Base-by-base conservation (phyloP, 768 basidiomycete genomes). In the Kwoniella dendrophila region DNA sequence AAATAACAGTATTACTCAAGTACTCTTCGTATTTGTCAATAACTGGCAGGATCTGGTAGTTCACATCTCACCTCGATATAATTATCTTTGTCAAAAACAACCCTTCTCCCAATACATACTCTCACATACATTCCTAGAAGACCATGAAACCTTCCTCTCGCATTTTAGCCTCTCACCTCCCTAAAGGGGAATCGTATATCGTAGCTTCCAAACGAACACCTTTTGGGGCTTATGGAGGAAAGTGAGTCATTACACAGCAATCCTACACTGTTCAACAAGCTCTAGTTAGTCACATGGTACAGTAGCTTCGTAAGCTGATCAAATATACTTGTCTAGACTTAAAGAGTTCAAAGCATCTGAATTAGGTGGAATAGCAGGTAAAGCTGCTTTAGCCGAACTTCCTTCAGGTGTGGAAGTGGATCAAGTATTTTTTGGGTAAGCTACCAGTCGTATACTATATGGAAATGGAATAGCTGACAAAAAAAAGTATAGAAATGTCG, bases 401-500 rank as follows among this genome's bases (percentile, higher is more conserved):
- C 80, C 80, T 0, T 58, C 70, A 12, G 78, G 73, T 11, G 66
- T 79, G 4, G 64, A 78, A 56, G 79, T 81, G 0, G 81, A 81
- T 64, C 73, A 77, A 43, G 79, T 81, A 2, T 77, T 79, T 64
- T 81, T 81, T 51, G 81, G 81, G 79, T 81, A 55, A 67, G 80
- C 54, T 51, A 16, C 11, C 27, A 27, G 24, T 2, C 8, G 5
- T 48, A 16, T 12, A 22, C 20, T 11, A 30, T 2, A 20, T 24
- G 6, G 0, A 22, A 1, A 44, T 6, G 20, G 40, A 29, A 16
- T 4, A 30, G 48, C 33, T 47, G 20, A 43, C 34, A n/a, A n/a
- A n/a, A n/a, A n/a, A n/a, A n/a, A n/a, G n/a, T n/a, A n/a, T 51
- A 80, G 80, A 10, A 72, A 75, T 52, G 81, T 81, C 3, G 61